These are phyloP conservation scores for Baudoinia panamericana DNA, from an alignment of 495 filamentous ascomycete genomes.

Conservation along the genomic window DNA sequence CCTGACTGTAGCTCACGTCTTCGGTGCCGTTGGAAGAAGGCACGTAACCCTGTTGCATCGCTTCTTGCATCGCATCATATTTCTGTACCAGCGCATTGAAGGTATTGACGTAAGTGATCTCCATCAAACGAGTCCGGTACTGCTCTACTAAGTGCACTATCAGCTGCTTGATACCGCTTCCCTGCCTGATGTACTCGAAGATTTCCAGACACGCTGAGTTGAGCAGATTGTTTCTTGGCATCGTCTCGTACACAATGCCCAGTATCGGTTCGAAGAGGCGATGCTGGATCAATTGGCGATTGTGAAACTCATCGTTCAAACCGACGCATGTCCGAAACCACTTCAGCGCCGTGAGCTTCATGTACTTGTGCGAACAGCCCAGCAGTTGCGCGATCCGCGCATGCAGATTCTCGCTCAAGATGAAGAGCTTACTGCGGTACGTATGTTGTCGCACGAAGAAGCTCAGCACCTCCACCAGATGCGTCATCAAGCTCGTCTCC, in stretches of 20 bases:
- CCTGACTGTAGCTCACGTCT: slow-evolving; percentile 34
- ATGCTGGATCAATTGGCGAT: slow-evolving; percentile 71
- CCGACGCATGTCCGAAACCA: slow-evolving; percentile 84
- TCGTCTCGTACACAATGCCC: slow-evolving; percentile 74
- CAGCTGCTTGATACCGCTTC: slow-evolving; percentile 68
- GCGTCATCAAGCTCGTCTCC: slow-evolving; percentile 75
- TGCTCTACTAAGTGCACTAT: slow-evolving; percentile 79
- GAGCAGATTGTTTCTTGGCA: slow-evolving; percentile 90
- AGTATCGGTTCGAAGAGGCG: slow-evolving; percentile 78
- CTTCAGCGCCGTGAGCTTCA: slow-evolving; percentile 84
- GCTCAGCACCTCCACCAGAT: slow-evolving; percentile 87
- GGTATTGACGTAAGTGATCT: slow-evolving; percentile 74
- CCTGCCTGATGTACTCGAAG: slow-evolving; percentile 77
- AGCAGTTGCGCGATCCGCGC: slow-evolving; percentile 74
- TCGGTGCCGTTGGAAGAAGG: slow-evolving; percentile 28
- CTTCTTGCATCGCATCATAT: slow-evolving; percentile 72
- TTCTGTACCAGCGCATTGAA: slow-evolving; percentile 62
- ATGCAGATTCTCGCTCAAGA: slow-evolving; percentile 66
- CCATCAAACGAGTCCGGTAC: slow-evolving; percentile 66
- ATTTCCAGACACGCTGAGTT: slow-evolving; percentile 94
- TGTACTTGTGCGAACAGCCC: slow-evolving; percentile 73
- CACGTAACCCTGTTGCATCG: slow-evolving; percentile 42
- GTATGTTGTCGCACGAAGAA: slow-evolving; percentile 88
- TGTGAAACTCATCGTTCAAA: slow-evolving; percentile 85
- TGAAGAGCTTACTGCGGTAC: slow-evolving; percentile 75